A percentile compares a stretch with the other conserved stretches of the same genome.
These are phyloP conservation scores for Babesia ovis DNA, from an alignment of 169 alveolate species.

Conservation along the genomic window DNA sequence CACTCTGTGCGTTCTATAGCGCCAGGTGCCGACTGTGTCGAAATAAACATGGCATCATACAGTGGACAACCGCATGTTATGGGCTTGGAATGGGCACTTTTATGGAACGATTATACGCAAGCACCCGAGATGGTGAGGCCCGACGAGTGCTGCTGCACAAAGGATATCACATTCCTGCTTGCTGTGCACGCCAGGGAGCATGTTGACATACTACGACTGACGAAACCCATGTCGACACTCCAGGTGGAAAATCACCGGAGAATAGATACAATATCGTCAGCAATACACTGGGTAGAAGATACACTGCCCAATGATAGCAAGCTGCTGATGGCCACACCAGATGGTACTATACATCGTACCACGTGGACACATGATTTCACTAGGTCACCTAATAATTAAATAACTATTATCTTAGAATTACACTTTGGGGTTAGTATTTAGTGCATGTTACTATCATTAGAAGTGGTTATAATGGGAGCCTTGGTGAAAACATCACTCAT, in stretches of 20 bases:
- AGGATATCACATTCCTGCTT: constrained; percentile 22
- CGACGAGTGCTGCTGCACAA: constrained; percentile 21
- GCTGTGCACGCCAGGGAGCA: background rate
- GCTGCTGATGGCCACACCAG: constrained; percentile 3
- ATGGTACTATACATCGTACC: constrained; percentile 7
- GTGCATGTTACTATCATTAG: background rate
- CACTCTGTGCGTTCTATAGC: no score
- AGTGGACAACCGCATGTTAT: background rate
- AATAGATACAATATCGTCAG: background rate
- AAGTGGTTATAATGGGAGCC: background rate
- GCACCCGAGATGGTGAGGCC: constrained; percentile 10
- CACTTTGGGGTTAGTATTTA: background rate
- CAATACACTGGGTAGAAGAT: constrained; percentile 24
- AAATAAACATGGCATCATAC: constrained; percentile 5
- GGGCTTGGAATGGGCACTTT: background rate
- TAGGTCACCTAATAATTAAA: background rate
- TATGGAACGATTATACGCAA: constrained; percentile 30
- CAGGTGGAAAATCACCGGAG: background rate
- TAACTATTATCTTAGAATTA: background rate
- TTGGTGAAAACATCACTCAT: constrained; percentile 20
- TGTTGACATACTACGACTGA: constrained; percentile 4
- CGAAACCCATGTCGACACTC: background rate
- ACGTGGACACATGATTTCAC: background rate
- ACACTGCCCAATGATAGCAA: constrained; percentile 26
- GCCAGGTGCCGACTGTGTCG: constrained; percentile 3